phyloP scores from a whole-genome alignment of 345 rosid genomes.

The Brassica rapa region DNA sequence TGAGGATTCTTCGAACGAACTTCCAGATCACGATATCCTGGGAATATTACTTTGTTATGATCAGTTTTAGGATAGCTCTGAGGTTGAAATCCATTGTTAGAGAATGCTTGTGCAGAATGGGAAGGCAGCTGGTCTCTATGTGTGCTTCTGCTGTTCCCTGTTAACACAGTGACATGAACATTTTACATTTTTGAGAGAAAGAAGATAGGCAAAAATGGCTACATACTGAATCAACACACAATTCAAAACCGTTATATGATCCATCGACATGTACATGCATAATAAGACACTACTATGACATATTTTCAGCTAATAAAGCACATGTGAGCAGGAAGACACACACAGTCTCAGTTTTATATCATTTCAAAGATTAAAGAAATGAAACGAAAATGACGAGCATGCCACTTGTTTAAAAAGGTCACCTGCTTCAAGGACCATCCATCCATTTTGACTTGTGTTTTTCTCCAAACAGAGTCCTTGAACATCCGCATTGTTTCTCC shows the following conservation, averaged over 20 bases:
- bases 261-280: too few relatives aligned
- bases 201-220: not conserved
- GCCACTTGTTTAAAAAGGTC: not conserved
- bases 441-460: constrained; percentile 37
- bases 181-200: constrained; percentile 9
- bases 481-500: constrained; percentile 37
- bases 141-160: constrained; percentile 56
- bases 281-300: not conserved
- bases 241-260: too few relatives aligned
- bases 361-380: constrained; percentile 14
- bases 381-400: not conserved
- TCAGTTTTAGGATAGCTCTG: constrained; percentile 47
- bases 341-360: not conserved
- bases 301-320: not conserved
- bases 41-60: constrained; percentile 49
- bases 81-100: constrained; percentile 51
- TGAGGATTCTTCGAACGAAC: constrained; percentile 50
- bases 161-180: constrained; percentile 34
- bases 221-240: not conserved
- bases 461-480: constrained; percentile 41
- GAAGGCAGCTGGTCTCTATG: constrained; percentile 47
- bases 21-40: constrained; percentile 44
- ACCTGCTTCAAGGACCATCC: constrained; percentile 58
- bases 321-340: not conserved
- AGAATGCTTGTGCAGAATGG: constrained; percentile 47